Base-by-base conservation (phyloP, 116 monocot genomes). In the Posidonia oceanica region DNA sequence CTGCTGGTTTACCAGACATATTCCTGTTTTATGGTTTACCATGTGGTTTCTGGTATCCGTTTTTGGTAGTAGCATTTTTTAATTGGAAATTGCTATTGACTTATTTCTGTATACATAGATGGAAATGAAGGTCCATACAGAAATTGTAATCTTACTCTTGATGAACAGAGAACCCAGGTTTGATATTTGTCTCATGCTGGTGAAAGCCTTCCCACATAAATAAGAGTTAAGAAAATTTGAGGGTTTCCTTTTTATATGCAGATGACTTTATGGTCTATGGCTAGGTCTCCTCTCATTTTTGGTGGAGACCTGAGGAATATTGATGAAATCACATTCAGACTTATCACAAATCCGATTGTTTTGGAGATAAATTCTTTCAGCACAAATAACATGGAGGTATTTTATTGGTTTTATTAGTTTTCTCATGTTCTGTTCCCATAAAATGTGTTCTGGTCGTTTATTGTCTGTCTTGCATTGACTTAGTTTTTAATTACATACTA, bases 211-310 rank as follows among this genome's bases (percentile, higher is more conserved):
- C 57, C 20, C 20, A 20, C 16, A 57, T 57, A 57, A 57, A 57
- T 57, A 56, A 20, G 29, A 29, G 29, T 29, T 57, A 16, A 57
- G 2, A 20, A 57, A 0, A 29, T 8, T 36, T 22, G 13, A 22
- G 61, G 8, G 13, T 61, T 61, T 21, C 61, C 13, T 29, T 29
- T 29, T 29, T 22, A 61, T 61, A 54, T 74, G 54, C 86, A 95
- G 95, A 70, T 95, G 61, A 88, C 95, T 39, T 77, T 95, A 15
- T 95, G 95, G 95, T 86, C 84, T 18, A 95, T 95, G 84, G 84
- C 84, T 51, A 95, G 83, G 52, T 95, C 95, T 68, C 95, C 95
- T 74, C 91, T 95, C 55, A 95, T 91, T 79, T 95, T 80, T 86
- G 95, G 95, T 73, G 95, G 95, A 29, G 95, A 95, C 80, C 63